Base-by-base conservation (phyloP, 2,329 filamentous ascomycete genomes). In the Sporothrix pallida region DNA sequence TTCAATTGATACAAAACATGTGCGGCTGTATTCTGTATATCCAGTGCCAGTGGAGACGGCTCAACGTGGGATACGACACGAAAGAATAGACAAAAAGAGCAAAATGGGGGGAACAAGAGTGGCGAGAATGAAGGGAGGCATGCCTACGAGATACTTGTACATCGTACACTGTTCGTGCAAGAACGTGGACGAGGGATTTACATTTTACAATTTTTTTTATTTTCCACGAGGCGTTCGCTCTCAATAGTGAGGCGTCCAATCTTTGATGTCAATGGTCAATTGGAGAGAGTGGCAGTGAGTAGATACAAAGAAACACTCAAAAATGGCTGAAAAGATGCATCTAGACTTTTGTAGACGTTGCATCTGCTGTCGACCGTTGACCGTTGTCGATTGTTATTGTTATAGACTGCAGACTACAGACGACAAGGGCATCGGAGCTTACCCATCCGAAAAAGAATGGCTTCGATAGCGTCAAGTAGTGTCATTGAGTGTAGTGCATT, bases 11-110 rank as follows among this genome's bases (percentile, higher is more conserved):
- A n/a, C n/a, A n/a, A n/a, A n/a, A n/a, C n/a, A 13, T 58, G 54
- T 58, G 54, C 20, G 26, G 54, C 54, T 23, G 23, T 26, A 58
- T 26, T 58, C 1, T 26, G 23, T 1, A 26, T 26, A 26, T 26
- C 20, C 54, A 56, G n/a, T 56, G 52, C n/a, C 54, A 58, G 20
- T 58, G 54, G 54, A 56, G 20, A 58, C 50, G 50, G 50, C 17
- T 23, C 56, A 58, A 15, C 23, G 23, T 58, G 23, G 23, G 56
- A 58, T 58, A 58, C 56, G 56, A 58, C 54, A 58, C 54, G 54
- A 58, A 20, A 37, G 5, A 37, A 54, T 17, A 15, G 46, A 20
- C 9, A 20, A 23, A 54, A 54, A 8, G 6, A 54, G 52, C 9
- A 20, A 54, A 54, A 54, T 9, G n/a, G 23, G 52, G 52, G 52